These are phyloP conservation scores for Luzula sylvatica DNA, from an alignment of 176 grass and related monocot genomes.

Conservation along the genomic window DNA sequence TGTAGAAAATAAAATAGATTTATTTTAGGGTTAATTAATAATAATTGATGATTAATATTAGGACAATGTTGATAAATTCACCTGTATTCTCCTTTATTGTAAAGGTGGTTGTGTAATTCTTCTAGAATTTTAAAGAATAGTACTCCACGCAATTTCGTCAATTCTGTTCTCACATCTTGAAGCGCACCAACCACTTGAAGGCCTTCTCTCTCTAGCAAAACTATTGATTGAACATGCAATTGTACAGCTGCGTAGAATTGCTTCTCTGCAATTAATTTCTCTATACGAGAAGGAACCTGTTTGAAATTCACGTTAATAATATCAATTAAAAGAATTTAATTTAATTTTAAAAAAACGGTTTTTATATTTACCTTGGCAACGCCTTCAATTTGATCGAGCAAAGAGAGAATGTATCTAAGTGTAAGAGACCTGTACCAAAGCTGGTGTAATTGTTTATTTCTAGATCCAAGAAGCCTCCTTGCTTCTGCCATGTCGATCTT, in stretches of 20 bases:
- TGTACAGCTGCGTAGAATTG: constrained; percentile 95
- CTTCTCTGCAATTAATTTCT: constrained; percentile 74
- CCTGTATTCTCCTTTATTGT: constrained; percentile 84
- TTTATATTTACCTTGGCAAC: constrained; percentile 57
- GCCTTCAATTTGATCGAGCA: constrained; percentile 86
- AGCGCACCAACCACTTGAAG: constrained; percentile 99
- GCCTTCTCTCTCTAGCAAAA: constrained; percentile 91
- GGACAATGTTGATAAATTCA: constrained; percentile 26
- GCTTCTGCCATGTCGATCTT: constrained; percentile 86
- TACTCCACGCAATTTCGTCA: constrained; percentile 74
- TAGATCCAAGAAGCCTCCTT: constrained; percentile 72
- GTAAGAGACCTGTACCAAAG: constrained; percentile 95
- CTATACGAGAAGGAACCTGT: constrained; percentile 92
- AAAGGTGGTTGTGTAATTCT: constrained; percentile 88
- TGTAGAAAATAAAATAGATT: constrained; percentile 32
- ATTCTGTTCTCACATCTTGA: constrained; percentile 97
- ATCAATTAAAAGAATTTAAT: background rate
- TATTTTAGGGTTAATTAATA: constrained; percentile 23
- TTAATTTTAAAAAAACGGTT: constrained; percentile 6
- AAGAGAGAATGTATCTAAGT: constrained; percentile 59
- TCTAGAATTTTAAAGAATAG: constrained; percentile 97
- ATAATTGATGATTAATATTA: constrained; percentile 20
- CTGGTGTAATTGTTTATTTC: constrained; percentile 79
- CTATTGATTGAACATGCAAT: constrained; percentile 85
- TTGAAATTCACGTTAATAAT: background rate